Evolutionary conservation across 2,329 filamentous ascomycete genomes (phyloP).

Genomic region (Fusarium avenaceum): DNA sequence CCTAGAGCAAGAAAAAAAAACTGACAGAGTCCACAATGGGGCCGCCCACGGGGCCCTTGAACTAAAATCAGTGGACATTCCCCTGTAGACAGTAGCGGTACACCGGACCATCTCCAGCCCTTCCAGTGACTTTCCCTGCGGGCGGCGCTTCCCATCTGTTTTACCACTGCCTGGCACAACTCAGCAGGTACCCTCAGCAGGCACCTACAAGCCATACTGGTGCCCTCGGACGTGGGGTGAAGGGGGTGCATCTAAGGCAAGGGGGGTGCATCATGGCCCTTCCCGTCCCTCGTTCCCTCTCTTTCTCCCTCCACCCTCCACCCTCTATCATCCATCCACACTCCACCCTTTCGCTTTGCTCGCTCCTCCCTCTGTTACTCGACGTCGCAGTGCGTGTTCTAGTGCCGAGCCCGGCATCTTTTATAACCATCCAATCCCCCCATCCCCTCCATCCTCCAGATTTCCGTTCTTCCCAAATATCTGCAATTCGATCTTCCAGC

Average conservation of each 20-base stretch:
- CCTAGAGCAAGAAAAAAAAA: constrained; percentile 5
- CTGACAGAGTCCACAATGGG: constrained; percentile 30
- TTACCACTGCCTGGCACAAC: constrained; percentile 44
- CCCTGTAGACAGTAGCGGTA: constrained; percentile 38
- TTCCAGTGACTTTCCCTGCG: constrained; percentile 37
- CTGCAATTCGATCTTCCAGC: constrained; percentile 44
- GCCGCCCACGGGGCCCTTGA: constrained; percentile 34
- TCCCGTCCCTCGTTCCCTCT: constrained; percentile 44
- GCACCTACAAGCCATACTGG: constrained; percentile 34
- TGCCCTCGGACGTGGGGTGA: constrained; percentile 39
- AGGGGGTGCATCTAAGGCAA: constrained; percentile 9
- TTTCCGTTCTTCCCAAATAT: constrained; percentile 45
- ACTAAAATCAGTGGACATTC: constrained; percentile 28
- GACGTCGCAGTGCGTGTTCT: constrained; percentile 43
- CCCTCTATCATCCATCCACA: constrained; percentile 11
- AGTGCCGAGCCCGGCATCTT: constrained; percentile 53
- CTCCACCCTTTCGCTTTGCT: constrained; percentile 37
- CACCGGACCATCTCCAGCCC: constrained; percentile 27
- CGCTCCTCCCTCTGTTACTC: constrained; percentile 39
- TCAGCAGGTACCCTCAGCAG: constrained; percentile 47
- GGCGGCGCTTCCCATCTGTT: constrained; percentile 44
- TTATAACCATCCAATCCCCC: constrained; percentile 51
- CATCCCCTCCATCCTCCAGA: constrained; percentile 49
- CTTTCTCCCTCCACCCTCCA: constrained; percentile 35
- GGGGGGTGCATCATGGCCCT: constrained; percentile 25